Evolutionary conservation across 768 basidiomycete species (phyloP).

Genomic region (Fomitopsis serialis): DNA sequence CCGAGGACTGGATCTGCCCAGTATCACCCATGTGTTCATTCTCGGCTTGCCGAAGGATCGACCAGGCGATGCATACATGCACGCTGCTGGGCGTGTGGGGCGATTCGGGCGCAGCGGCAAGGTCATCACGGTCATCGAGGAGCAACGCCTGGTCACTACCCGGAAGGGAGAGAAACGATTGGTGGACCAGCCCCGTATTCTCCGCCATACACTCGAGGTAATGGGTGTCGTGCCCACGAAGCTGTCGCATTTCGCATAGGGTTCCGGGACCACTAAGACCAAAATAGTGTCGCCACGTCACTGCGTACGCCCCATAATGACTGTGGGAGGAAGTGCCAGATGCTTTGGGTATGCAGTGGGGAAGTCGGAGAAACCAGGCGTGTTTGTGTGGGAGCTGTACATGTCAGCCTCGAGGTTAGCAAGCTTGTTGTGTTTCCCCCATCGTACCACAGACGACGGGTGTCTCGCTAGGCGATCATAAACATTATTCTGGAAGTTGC

Average conservation of each 20-base stretch:
- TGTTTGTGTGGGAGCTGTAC: too few relatives aligned
- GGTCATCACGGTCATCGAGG: slow-evolving; percentile 58
- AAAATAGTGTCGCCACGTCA: too few relatives aligned
- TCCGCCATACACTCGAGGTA: slow-evolving; percentile 39
- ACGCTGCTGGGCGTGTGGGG: slow-evolving; percentile 72
- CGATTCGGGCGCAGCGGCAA: slow-evolving; percentile 62
- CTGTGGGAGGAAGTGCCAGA: too few relatives aligned
- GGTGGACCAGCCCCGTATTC: slow-evolving; percentile 32
- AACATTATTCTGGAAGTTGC: too few relatives aligned
- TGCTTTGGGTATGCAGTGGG: too few relatives aligned
- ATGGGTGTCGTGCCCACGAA: slow-evolving; percentile 40
- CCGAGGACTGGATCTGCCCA: slow-evolving; percentile 69
- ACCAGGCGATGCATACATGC: slow-evolving; percentile 57
- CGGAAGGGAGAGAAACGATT: slow-evolving; percentile 20
- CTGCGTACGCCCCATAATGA: too few relatives aligned
- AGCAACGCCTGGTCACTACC: slow-evolving; percentile 22
- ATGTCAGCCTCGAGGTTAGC: too few relatives aligned
- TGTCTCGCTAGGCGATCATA: too few relatives aligned
- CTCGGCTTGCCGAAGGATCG: slow-evolving; percentile 52
- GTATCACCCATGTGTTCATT: slow-evolving; percentile 71
- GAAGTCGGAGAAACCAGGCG: too few relatives aligned
- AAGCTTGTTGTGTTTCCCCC: too few relatives aligned
- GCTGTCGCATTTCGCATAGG: slow-evolving; percentile 48
- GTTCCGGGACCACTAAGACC: too few relatives aligned
- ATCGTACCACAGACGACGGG: too few relatives aligned